phyloP scores from a whole-genome alignment of 108 stramenopile genomes.

The Nannochloropsis salina region DNA sequence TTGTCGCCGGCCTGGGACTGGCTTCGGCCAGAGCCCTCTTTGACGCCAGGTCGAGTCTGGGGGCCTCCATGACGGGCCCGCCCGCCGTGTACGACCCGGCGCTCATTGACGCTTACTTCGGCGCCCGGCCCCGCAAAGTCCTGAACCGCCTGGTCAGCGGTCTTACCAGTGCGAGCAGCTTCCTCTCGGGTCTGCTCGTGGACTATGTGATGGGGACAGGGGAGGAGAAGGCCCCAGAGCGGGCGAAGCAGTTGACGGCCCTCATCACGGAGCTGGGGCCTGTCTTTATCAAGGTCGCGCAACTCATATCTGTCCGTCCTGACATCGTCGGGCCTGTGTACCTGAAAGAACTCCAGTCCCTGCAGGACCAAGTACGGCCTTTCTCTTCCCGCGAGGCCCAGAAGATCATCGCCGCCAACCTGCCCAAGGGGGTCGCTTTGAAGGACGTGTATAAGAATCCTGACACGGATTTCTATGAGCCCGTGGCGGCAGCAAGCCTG shows the following conservation, averaged over 20 bases:
- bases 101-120: slow-evolving; percentile 36
- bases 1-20: not conserved
- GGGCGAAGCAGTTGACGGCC: slow-evolving; percentile 62
- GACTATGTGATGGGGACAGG: slow-evolving; percentile 64
- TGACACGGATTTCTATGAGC: slow-evolving; percentile 64
- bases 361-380: slow-evolving; percentile 80
- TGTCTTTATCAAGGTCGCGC: slow-evolving; percentile 74
- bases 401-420: slow-evolving; percentile 57
- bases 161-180: slow-evolving; percentile 32
- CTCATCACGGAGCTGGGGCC: slow-evolving; percentile 69
- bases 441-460: slow-evolving; percentile 50
- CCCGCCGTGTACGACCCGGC: slow-evolving; percentile 23
- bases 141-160: slow-evolving; percentile 31
- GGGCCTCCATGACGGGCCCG: slow-evolving; percentile 2
- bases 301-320: slow-evolving; percentile 72
- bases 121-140: slow-evolving; percentile 34
- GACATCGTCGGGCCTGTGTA: slow-evolving; percentile 72
- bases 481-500: slow-evolving; percentile 81
- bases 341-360: slow-evolving; percentile 66
- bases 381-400: slow-evolving; percentile 62
- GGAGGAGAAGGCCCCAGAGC: slow-evolving; percentile 60
- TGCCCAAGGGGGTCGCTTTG: slow-evolving; percentile 51
- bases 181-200: slow-evolving; percentile 63
- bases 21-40: not conserved
- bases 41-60: not conserved